Percentiles rank a stretch among this genome's conserved stretches.
Conservation (phyloP, 176 grass and related monocot species). For the Oryza brachyantha region DNA sequence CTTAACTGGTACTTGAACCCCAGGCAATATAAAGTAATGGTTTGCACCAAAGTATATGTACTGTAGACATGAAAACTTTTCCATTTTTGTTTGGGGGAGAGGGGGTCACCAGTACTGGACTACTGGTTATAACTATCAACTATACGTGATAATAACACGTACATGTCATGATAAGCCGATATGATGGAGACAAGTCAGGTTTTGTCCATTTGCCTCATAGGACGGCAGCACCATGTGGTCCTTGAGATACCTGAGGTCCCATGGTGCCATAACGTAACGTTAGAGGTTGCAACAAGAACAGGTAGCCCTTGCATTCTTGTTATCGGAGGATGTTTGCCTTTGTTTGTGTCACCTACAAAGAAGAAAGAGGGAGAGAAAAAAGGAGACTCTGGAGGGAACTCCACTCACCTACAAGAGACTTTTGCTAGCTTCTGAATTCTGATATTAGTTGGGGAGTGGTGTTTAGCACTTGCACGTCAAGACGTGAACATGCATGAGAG, state of each 20-base stretch:
- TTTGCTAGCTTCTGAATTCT: slow-evolving; percentile 1
- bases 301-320: neutral
- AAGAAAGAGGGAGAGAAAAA: neutral
- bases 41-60: neutral
- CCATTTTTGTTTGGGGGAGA: neutral
- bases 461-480: slow-evolving; percentile 22
- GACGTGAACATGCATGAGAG: slow-evolving; percentile 6
- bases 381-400: neutral
- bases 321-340: neutral
- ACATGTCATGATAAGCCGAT: slow-evolving; percentile 22
- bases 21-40: neutral
- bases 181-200: slow-evolving; percentile 12
- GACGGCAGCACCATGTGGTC: slow-evolving; percentile 26
- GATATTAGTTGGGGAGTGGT: slow-evolving; percentile 8
- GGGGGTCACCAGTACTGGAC: neutral
- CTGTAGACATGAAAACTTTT: neutral
- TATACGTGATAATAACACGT: neutral
- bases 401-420: neutral
- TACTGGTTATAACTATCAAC: neutral
- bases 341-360: slow-evolving; percentile 6
- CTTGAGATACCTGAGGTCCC: slow-evolving; percentile 7
- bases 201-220: slow-evolving; percentile 26
- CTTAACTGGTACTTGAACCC: neutral
- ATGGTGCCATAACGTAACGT: neutral
- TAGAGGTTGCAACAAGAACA: neutral